A percentile compares a stretch with the other conserved stretches of the same genome.
Conservation (phyloP, 225 moss, liverwort and hornwort species). For the Polytrichum formosum region DNA sequence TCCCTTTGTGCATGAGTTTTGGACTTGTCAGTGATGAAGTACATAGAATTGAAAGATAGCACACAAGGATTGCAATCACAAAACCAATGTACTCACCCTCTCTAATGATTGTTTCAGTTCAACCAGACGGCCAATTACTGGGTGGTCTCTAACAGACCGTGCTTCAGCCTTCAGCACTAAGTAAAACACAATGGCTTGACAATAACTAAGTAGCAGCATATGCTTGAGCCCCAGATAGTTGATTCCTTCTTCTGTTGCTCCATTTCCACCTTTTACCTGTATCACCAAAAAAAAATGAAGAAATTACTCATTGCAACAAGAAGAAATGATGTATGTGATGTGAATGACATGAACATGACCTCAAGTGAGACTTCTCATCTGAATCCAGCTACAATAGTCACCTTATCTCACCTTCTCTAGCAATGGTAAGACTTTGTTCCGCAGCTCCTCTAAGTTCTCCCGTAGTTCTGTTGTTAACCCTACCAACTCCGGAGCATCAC, state of each 20-base stretch:
- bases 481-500: constrained; percentile 91
- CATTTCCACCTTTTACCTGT: constrained; percentile 68
- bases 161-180: constrained; percentile 88
- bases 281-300: constrained; percentile 2
- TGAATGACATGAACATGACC: not conserved
- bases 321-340: not conserved
- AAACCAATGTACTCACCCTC: constrained; percentile 43
- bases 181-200: constrained; percentile 90
- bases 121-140: constrained; percentile 87
- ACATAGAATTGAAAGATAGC: too few relatives aligned
- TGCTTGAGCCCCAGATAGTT: constrained; percentile 90
- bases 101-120: constrained; percentile 80
- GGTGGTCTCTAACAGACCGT: constrained; percentile 80
- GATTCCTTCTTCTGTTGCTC: constrained; percentile 80
- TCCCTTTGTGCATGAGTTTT: too few relatives aligned
- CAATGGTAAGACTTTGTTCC: constrained; percentile 71
- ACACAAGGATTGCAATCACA: too few relatives aligned
- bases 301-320: not conserved
- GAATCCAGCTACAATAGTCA: too few relatives aligned
- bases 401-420: constrained; percentile 57
- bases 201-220: constrained; percentile 79
- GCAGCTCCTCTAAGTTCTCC: constrained; percentile 72
- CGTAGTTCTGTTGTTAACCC: constrained; percentile 73
- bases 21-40: too few relatives aligned
- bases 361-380: too few relatives aligned